Evolutionary conservation across 1,284 basidiomycete species (phyloP).

Genomic region (Cryptococcus sp.): DNA sequence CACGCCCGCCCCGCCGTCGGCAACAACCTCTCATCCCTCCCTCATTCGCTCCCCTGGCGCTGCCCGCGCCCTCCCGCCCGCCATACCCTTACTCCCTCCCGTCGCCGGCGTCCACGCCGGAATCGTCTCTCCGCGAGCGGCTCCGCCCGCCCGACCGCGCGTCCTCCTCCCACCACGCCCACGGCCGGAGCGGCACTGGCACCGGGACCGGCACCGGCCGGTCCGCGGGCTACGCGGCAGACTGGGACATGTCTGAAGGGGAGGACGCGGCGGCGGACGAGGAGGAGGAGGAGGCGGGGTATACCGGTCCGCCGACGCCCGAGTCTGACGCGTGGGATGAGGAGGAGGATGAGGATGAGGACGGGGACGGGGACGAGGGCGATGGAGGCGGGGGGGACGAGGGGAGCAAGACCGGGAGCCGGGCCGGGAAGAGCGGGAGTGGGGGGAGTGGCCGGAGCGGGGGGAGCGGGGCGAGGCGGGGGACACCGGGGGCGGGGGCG

Average conservation of each 20-base stretch:
- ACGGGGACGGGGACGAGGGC: neutral
- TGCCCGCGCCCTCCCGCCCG: slow-evolving; percentile 8
- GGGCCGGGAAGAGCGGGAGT: slow-evolving; percentile 17
- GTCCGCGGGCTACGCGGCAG: neutral
- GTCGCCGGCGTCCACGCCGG: slow-evolving; percentile 34
- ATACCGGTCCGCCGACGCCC: slow-evolving; percentile 42
- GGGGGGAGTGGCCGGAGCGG: slow-evolving; percentile 3
- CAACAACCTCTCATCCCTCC: slow-evolving; percentile 24
- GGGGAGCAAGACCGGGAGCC: neutral
- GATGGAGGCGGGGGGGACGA: neutral
- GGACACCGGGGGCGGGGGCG: slow-evolving; percentile 1
- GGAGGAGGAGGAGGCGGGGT: slow-evolving; percentile 21
- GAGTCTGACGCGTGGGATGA: slow-evolving; percentile 12
- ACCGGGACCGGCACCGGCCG: neutral
- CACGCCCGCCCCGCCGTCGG: neutral
- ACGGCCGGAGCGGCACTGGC: no score
- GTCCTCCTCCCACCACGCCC: neutral
- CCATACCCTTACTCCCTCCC: slow-evolving; percentile 32
- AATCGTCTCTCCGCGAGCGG: slow-evolving; percentile 5
- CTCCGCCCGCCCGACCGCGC: neutral
- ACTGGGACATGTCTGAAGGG: slow-evolving; percentile 1
- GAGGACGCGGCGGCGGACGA: slow-evolving; percentile 8
- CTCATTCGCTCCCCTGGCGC: slow-evolving; percentile 30
- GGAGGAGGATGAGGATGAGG: slow-evolving; percentile 3
- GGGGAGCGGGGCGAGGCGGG: neutral